Evolutionary conservation across 768 basidiomycete species (phyloP), one percentile per base, ranked within the genome.

Genomic region (Sarcodon aspratus): DNA sequence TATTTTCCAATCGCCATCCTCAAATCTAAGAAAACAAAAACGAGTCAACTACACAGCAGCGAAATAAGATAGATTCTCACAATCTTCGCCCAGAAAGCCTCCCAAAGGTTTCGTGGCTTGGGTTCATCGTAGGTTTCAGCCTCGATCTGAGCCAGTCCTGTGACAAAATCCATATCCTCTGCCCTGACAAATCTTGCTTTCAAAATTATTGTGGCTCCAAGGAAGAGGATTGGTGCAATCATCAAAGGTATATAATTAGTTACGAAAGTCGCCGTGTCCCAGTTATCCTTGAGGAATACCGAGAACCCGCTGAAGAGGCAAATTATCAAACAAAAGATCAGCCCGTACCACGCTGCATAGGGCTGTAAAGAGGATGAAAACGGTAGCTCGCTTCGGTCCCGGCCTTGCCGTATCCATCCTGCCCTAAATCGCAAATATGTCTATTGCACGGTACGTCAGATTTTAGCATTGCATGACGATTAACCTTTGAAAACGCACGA

Each of bases 91-190:
- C 90, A 92, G 64, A 90, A 72, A 27, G 77, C 78, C 49, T 86
- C 86, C 3, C 66, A 0, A 57, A 66, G 75, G 60, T 84, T 91
- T 56, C 54, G 78, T 2, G 91, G 86, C 11, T 80, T 78, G 6
- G 74, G 75, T 15, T 89, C 84, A 40, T 89, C 85, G 56, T 75
- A 76, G 5, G 52, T 48, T 6, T 46, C 56, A 52, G 60, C 64
- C 59, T 60, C 64, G 36, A 65, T 57, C 54, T 65, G 61, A 44
- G 54, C 63, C n/a, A 66, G 69, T 51, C 82, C 77, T 6, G 74
- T 71, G 38, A 80, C 66, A 59, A 94, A 93, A 66, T 96, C 94
- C 87, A 97, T 93, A 34, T 94, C 79, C 17, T 72, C 59, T 0
- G 80, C 54, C 35, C 65, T 60, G 40, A 80, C 67, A 27, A 69